Percentiles rank a stretch among this genome's conserved stretches.
Conservation (phyloP, 2,329 filamentous ascomycete species). For the Exophiala aquamarina region DNA sequence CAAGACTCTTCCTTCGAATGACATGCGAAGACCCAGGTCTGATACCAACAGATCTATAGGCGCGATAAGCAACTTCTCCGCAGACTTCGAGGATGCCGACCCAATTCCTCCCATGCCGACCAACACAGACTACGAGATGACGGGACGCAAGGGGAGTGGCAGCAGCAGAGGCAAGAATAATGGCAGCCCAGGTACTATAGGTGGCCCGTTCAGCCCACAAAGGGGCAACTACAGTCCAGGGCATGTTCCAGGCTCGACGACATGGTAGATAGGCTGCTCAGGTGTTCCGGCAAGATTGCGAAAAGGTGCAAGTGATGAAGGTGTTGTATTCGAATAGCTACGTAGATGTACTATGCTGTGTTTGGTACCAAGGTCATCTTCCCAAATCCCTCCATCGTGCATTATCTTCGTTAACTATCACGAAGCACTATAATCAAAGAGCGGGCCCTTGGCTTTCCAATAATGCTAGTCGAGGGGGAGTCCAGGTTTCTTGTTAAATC, state of each 20-base stretch:
- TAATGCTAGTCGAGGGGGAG: too few relatives aligned
- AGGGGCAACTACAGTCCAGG: constrained; percentile 27
- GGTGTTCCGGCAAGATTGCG: too few relatives aligned
- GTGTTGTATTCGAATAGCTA: neutral
- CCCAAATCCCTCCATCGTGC: neutral
- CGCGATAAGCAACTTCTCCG: constrained; percentile 27
- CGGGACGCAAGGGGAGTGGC: constrained; percentile 29
- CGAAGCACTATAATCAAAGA: too few relatives aligned
- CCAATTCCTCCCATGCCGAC: constrained; percentile 29
- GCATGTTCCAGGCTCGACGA: constrained; percentile 21
- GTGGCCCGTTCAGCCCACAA: constrained; percentile 23
- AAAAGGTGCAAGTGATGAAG: too few relatives aligned
- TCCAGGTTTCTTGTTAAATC: neutral
- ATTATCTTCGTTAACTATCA: too few relatives aligned
- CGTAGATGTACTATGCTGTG: neutral
- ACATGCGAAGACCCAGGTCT: constrained; percentile 26
- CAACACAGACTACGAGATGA: constrained; percentile 24
- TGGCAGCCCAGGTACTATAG: constrained; percentile 28
- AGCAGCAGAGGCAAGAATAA: constrained; percentile 29
- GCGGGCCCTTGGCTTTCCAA: too few relatives aligned
- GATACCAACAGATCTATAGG: constrained; percentile 28
- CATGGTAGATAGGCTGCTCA: constrained; percentile 16
- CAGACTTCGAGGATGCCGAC: constrained; percentile 30
- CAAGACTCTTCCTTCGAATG: constrained; percentile 22
- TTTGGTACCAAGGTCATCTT: neutral